Base-by-base conservation (phyloP, 768 basidiomycete species). In the Calvatia gigantea region DNA sequence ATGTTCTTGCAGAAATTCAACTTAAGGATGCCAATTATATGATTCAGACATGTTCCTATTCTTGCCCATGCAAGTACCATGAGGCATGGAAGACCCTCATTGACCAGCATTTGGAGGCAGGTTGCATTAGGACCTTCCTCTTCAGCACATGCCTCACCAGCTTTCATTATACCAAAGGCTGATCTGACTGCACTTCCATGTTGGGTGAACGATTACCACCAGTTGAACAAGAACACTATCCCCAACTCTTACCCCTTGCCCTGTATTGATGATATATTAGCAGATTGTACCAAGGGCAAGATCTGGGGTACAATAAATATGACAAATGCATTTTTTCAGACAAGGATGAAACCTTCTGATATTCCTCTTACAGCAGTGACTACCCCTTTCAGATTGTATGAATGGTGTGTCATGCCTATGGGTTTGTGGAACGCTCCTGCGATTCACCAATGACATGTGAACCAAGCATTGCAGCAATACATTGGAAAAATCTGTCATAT, bases 401-500 rank as follows among this genome's bases (percentile, higher is more conserved):
- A 81, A 44, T 80, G 71, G 70, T 32, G 61, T 1, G 76, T 77
- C 1, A 78, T 79, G 75, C 76, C 61, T 6, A 64, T 51, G 67
- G 64, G 64, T 4, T 56, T 58, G 7, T 6, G 43, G 55, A 53
- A 71, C 46, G 60, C 69, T 2, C 69, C 68, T 2, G 42, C 69
- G 0, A 66, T 69, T 12, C 69, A 74, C 27, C 70, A 74, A 37
- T 56, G 60, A 0, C 56, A 61, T 0, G 63, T 74, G 0, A 66
- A 59, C 0, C 45, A 43, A 11, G 69, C 66, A 0, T 60, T 81
- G 0, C n/a, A 61, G 0, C n/a, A 53, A 0, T 49, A 37, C n/a
- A 64, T 70, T 14, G 60, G 67, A 0, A 51, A 54, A 19, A 60
- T 68, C 8, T 68, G 62, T 38, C 63, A 66, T 42, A 58, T 70